Percentiles rank a stretch among this genome's conserved stretches.
These are phyloP conservation scores for Artemisia annua DNA, from an alignment of 129 eudicot species.

Conservation along the genomic window DNA sequence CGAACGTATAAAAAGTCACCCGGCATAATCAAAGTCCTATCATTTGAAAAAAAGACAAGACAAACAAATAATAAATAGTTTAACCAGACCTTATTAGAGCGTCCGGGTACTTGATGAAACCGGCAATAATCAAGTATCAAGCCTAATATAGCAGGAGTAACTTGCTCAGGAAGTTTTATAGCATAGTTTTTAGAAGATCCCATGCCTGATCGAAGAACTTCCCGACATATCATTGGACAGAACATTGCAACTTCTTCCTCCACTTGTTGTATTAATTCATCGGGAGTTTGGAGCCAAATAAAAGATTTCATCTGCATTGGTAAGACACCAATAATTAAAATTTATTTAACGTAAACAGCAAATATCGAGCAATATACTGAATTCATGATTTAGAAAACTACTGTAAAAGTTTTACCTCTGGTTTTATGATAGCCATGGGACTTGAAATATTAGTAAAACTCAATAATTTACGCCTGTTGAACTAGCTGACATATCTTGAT, in stretches of 20 bases:
- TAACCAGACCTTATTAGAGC: constrained; percentile 73
- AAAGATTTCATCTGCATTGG: constrained; percentile 66
- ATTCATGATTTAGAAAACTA: not conserved
- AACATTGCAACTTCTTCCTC: constrained; percentile 95
- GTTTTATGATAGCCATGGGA: constrained; percentile 64
- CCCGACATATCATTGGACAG: constrained; percentile 81
- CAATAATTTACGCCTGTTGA: constrained; percentile 18
- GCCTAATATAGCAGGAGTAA: constrained; percentile 63
- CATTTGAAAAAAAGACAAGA: not conserved
- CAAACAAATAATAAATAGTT: constrained; percentile 6
- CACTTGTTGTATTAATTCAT: constrained; percentile 82
- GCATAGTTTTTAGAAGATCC: constrained; percentile 90
- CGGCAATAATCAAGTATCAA: constrained; percentile 84
- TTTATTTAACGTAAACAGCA: not conserved
- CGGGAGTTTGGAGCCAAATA: constrained; percentile 89
- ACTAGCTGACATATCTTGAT: constrained; percentile 24
- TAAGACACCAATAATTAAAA: not conserved
- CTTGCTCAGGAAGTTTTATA: constrained; percentile 78
- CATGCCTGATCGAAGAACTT: constrained; percentile 72
- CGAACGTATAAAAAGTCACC: no score
- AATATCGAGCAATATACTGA: not conserved
- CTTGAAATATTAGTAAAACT: constrained; percentile 38
- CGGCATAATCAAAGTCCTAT: not conserved
- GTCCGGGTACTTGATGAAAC: constrained; percentile 87
- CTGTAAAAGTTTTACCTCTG: constrained; percentile 48